Evolutionary conservation across 495 filamentous ascomycete species (phyloP), one percentile per base, ranked within the genome.

Genomic region (Aspergillus conjunctus): DNA sequence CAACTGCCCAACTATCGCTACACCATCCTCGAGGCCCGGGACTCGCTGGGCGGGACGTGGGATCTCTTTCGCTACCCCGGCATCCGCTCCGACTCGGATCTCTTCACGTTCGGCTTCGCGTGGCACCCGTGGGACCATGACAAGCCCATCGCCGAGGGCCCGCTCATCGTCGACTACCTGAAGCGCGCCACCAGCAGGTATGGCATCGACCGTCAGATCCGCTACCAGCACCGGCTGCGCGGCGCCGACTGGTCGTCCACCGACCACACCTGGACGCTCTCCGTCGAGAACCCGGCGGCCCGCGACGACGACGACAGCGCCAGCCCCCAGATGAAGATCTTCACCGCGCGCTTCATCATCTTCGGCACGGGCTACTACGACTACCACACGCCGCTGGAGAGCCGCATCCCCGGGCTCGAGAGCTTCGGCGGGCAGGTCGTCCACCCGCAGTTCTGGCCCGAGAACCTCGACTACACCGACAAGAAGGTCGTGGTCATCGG

Each of bases 51-150:
- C 12, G 88, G 88, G 1, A 92, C 88, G 1, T 91, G 88, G 88
- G 83, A 85, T 66, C 81, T 90, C 41, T 91, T 88, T 74, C 81
- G 79, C 32, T 91, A 90, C 54, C 88, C 88, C 9, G 87, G 88
- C 0, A 80, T 87, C 49, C 85, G 87, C 54, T 86, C 85, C 44
- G 87, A 90, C 72, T 87, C 84, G 6, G 82, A 88, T 69, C 77
- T 91, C 33, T 83, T 82, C 62, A 82, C 86, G 8, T 91, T 88
- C 56, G 86, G 87, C 43, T 88, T 91, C 59, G 70, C 81, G 14
- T 91, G 87, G 85, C 73, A 84, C 30, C 87, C 87, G 15, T 92
- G 88, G 88, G 73, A 76, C 1, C 73, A 80, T 39, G 67, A 71
- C 5, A 79, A 80, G 31, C 78, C 82, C 30, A 88, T 93, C 61